Percentiles rank a stretch among this genome's conserved stretches.
Evolutionary conservation across 169 alveolate genomes (phyloP).

Genomic region (Plasmodium berghei): DNA sequence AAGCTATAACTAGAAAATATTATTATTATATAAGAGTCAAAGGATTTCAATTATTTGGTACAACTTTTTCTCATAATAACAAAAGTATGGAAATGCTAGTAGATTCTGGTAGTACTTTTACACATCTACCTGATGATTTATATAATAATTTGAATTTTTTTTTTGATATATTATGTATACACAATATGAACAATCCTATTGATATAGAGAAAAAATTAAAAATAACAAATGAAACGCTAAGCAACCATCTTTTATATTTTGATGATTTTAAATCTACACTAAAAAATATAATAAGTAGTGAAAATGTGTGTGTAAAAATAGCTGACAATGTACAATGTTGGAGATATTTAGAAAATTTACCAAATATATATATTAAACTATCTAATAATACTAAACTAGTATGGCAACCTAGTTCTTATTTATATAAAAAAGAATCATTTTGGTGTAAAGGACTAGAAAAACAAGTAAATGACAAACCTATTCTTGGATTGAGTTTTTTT

Average conservation of each 20-base stretch:
- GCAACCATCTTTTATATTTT: slow-evolving; percentile 8
- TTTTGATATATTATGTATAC: slow-evolving; percentile 56
- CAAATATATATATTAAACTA: slow-evolving; percentile 26
- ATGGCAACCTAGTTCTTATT: slow-evolving; percentile 70
- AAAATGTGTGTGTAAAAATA: slow-evolving; percentile 62
- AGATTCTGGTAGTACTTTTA: slow-evolving; percentile 69
- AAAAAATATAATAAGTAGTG: slow-evolving; percentile 38
- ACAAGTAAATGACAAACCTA: slow-evolving; percentile 77
- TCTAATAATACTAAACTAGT: slow-evolving; percentile 26
- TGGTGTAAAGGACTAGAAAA: slow-evolving; percentile 86
- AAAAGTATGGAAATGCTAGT: slow-evolving; percentile 33
- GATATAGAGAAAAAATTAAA: slow-evolving; percentile 43
- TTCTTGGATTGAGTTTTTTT: slow-evolving; percentile 85
- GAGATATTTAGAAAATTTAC: slow-evolving; percentile 42
- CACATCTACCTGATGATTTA: slow-evolving; percentile 56
- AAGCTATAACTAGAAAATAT: slow-evolving; percentile 37
- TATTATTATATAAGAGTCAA: slow-evolving; percentile 36
- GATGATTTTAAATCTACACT: slow-evolving; percentile 39
- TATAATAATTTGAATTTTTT: slow-evolving; percentile 44
- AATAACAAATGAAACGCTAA: slow-evolving; percentile 30
- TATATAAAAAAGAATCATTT: slow-evolving; percentile 69
- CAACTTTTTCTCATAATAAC: slow-evolving; percentile 4
- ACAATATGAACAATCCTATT: slow-evolving; percentile 36
- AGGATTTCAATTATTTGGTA: slow-evolving; percentile 47
- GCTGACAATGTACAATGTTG: slow-evolving; percentile 69